These are phyloP conservation scores for Populus euphratica DNA, from an alignment of 345 rosid species.

Conservation along the genomic window DNA sequence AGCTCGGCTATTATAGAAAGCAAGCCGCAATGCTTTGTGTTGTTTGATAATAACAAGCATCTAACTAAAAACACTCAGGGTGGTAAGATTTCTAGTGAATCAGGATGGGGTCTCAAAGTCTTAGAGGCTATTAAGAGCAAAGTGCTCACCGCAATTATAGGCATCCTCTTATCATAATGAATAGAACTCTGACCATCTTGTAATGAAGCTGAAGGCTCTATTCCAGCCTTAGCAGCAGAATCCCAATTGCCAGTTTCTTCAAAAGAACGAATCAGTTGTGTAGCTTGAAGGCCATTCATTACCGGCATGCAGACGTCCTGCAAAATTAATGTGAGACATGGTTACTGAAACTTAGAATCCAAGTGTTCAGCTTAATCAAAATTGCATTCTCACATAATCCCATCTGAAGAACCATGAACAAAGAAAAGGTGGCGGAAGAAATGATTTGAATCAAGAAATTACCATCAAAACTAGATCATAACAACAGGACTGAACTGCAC, in stretches of 20 bases:
- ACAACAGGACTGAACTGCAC: conserved; percentile 41
- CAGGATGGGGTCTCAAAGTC: not conserved
- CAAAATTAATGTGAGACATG: conserved; percentile 6
- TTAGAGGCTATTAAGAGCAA: not conserved
- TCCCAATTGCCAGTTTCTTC: conserved; percentile 85
- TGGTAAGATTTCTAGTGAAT: not conserved
- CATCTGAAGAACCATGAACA: not conserved
- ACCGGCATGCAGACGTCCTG: conserved; percentile 98
- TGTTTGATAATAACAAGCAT: not conserved
- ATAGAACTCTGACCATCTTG: conserved; percentile 8
- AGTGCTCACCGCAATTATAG: conserved; percentile 78
- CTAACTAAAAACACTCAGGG: not conserved
- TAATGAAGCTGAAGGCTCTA: conserved; percentile 38
- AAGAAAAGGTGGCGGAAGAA: not conserved
- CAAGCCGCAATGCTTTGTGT: not conserved
- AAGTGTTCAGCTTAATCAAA: not conserved
- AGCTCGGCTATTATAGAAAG: not conserved
- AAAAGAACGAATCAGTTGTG: conserved; percentile 78
- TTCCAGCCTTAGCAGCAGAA: conserved; percentile 66
- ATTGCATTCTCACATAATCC: not conserved
- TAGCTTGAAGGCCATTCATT: conserved; percentile 89
- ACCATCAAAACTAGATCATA: conserved; percentile 87
- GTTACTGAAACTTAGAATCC: not conserved
- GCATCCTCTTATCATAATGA: conserved; percentile 41
- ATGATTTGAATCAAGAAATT: conserved; percentile 13